These are phyloP conservation scores for Ceratocystis papillata DNA, from an alignment of 2,329 filamentous ascomycete genomes.

Conservation along the genomic window DNA sequence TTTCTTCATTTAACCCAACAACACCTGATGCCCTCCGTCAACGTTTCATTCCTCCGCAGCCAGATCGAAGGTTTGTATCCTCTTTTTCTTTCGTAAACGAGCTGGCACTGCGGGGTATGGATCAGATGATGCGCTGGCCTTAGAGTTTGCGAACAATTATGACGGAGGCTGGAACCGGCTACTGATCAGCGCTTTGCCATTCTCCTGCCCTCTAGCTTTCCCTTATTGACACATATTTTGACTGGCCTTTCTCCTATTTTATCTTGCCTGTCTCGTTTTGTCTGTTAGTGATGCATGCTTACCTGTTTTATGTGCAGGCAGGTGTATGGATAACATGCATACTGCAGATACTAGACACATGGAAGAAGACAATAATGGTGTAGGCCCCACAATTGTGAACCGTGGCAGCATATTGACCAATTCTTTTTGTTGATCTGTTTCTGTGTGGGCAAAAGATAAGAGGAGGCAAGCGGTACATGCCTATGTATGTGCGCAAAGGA, in stretches of 20 bases:
- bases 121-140: neutral
- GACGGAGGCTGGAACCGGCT: too few relatives aligned
- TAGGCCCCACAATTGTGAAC: conserved; percentile 4
- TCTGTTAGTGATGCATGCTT: neutral
- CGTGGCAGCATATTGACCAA: conserved; percentile 19
- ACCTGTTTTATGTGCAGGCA: neutral
- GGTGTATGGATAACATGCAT: neutral
- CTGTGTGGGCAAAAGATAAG: too few relatives aligned
- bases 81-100: too few relatives aligned
- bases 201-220: neutral
- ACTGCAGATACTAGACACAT: neutral
- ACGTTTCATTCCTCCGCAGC: too few relatives aligned
- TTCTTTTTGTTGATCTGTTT: conserved; percentile 10
- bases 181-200: neutral
- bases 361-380: neutral
- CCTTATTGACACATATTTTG: neutral
- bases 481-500: neutral
- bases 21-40: too few relatives aligned
- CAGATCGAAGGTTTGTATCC: too few relatives aligned
- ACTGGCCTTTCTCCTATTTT: too few relatives aligned
- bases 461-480: neutral
- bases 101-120: neutral
- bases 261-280: neutral
- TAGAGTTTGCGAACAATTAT: neutral
- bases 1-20: too few relatives aligned